Evolutionary conservation across 345 rosid species (phyloP), one percentile per base, ranked within the genome.

Genomic region (Dipteronia dyeriana): DNA sequence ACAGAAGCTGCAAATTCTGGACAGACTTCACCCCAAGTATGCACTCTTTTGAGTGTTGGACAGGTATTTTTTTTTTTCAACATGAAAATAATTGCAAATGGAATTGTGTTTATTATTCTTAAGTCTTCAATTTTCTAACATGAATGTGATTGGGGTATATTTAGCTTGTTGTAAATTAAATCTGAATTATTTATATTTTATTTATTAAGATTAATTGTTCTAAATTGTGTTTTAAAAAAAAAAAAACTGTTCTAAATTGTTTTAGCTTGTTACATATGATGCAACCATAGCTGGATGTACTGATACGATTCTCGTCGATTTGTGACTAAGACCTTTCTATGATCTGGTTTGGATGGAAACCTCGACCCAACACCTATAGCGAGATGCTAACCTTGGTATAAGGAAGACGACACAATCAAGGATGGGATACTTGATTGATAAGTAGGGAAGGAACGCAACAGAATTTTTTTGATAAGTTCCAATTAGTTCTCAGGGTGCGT

Each of bases 21-120:
- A 74, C 82, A 84, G 47, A 88, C 89, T 67, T 75, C 89, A 23
- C 91, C 94, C 0, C 94, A 84, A 20, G 74, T 86, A 25, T 92
- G 91, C 67, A 70, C 97, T 16, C 98, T 94, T 81, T 84, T 94
- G 68, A 88, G 91, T 69, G 96, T 90, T 74, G 97, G 97, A 49
- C 98, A 93, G 98, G 98, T 91, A 29, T 83, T 11, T 41, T 31
- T 20, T 41, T 7, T 45, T 45, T 41, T n/a, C n/a, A n/a, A n/a
- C n/a, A n/a, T n/a, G n/a, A n/a, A n/a, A n/a, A n/a, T n/a, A n/a
- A n/a, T n/a, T 57, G 38, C 51, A 25, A 22, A 5, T 47, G n/a
- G 39, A 19, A 6, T 39, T 71, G 45, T n/a, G n/a, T 41, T 41
- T 41, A 34, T 41, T 41, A 9, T 41, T 41, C 45, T 41, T 41